Base-by-base conservation (phyloP, 495 filamentous ascomycete species). In the Penicillium odoratum region DNA sequence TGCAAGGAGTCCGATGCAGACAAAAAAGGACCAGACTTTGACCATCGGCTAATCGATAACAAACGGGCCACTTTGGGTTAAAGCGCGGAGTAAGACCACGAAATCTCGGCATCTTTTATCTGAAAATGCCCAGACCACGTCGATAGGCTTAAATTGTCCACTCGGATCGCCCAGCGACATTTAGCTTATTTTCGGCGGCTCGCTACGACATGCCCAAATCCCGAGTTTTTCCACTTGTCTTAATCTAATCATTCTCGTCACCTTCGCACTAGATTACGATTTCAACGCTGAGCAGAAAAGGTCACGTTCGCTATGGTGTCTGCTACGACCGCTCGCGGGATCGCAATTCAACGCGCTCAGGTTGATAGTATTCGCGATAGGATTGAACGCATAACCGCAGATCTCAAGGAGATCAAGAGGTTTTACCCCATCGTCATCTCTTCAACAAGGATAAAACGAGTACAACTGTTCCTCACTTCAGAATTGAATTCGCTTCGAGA, bases 341-440 rank as follows among this genome's bases (percentile, higher is more conserved):
- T 56, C 10, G 49, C 57, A 26, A 15, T 63, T 31, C 45, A 50
- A 26, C 48, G 18, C 28, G 34, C 51, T 21, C 61, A 57, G 2
- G n/a, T 9, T 0, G 43, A 54, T 3, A 38, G 44, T 13, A 54
- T 63, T 28, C 61, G 61, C 18, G 57, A 57, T 7, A 55, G 50
- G 30, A 65, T 65, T 8, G 63, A 62, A 26, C 59, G 59, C n/a
- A 49, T 65, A n/a, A 55, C 49, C 3, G 53, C 47, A 44, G 63
- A 65, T 29, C 29, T 65, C 6, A 62, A 53, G 31, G 63, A 65
- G 1, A 59, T 62, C 21, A 57, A 59, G n/a, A 29, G 15, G 13
- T 65, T 62, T 18, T 54, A 57, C 7, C 50, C 56, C 0, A 62
- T 65, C 6, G 38, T 25, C 5, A 49, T 62, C 40, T 65, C 63